These are phyloP conservation scores for Phytophthora ramorum DNA, from an alignment of 352 stramenopile genomes.

Conservation along the genomic window DNA sequence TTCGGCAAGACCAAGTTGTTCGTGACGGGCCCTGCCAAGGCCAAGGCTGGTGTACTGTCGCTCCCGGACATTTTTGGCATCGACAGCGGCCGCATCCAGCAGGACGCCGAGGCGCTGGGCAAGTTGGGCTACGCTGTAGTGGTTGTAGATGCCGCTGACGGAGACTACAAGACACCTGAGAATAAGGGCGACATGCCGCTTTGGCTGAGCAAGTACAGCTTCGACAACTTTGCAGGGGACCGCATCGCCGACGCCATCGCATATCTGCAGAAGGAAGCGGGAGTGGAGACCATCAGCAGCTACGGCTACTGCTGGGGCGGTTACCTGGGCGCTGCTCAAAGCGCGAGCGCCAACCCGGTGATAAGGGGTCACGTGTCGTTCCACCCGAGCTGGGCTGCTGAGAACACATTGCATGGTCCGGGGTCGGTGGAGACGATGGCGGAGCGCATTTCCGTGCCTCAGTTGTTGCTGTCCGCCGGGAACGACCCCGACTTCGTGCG, in stretches of 20 bases:
- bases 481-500: conserved; percentile 54
- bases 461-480: conserved; percentile 50
- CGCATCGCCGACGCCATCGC: conserved; percentile 32
- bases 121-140: conserved; percentile 58
- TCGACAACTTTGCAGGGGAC: conserved; percentile 11
- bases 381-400: conserved; percentile 37
- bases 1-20: conserved; percentile 48
- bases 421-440: conserved; percentile 49
- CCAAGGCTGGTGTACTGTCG: conserved; percentile 45
- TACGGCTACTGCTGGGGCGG: conserved; percentile 54
- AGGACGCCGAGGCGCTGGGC: conserved; percentile 53
- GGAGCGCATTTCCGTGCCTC: conserved; percentile 42
- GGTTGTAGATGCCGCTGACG: conserved; percentile 47
- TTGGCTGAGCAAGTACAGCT: conserved; percentile 28
- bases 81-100: conserved; percentile 59
- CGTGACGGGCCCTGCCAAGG: conserved; percentile 31
- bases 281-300: conserved; percentile 32
- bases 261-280: conserved; percentile 34
- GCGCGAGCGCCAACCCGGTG: conserved; percentile 4
- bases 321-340: conserved; percentile 34
- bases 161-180: conserved; percentile 34
- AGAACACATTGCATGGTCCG: conserved; percentile 26
- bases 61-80: conserved; percentile 59
- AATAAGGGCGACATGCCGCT: conserved; percentile 3
- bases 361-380: conserved; percentile 41